These are phyloP conservation scores for Arctium minus DNA, from an alignment of 129 eudicot species.

Conservation along the genomic window DNA sequence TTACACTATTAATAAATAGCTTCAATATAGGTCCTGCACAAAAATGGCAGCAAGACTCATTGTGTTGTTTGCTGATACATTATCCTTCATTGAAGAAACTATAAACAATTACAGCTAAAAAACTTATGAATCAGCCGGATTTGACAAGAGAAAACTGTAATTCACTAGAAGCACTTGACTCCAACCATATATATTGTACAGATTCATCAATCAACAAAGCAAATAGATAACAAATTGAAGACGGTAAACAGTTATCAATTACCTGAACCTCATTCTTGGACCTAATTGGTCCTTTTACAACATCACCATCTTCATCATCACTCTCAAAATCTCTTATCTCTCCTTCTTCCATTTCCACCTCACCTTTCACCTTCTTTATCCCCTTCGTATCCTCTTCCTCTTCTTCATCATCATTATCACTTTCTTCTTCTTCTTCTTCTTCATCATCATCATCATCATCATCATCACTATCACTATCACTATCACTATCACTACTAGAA, in stretches of 20 bases:
- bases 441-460: constrained; percentile 15
- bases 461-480: constrained; percentile 20
- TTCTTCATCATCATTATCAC: constrained; percentile 30
- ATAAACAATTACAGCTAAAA: not conserved
- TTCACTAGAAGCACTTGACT: not conserved
- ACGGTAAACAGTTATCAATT: not conserved
- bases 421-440: constrained; percentile 18
- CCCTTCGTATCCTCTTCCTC: constrained; percentile 13
- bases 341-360: constrained; percentile 62
- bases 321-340: constrained; percentile 55
- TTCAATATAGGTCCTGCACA: not conserved
- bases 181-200: not conserved
- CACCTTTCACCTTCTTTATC: constrained; percentile 12
- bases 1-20: not conserved
- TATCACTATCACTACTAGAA: constrained; percentile 41
- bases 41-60: not conserved
- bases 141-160: not conserved
- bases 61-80: not conserved
- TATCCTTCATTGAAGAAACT: not conserved
- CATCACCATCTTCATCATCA: constrained; percentile 47
- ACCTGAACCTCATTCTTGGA: constrained; percentile 83
- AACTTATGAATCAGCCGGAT: no score
- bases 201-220: not conserved
- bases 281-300: constrained; percentile 46
- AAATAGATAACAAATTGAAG: not conserved